Conservation (phyloP, 2,329 filamentous ascomycete genomes). For the Aspergillus persii region DNA sequence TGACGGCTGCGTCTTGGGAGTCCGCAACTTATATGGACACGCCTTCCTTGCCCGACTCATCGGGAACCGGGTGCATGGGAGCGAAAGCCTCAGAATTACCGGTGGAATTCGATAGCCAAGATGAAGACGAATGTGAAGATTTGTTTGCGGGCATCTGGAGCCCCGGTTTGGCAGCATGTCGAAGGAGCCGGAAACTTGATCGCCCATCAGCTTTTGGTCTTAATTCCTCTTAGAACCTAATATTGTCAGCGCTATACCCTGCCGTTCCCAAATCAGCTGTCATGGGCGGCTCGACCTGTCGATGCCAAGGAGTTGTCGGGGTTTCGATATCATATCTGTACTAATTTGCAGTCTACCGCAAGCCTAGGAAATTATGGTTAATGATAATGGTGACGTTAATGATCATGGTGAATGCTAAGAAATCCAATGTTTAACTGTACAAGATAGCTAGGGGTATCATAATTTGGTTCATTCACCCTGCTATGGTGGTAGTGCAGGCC, state of each 20-base stretch:
- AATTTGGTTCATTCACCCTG: not conserved
- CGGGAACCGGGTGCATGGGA: conserved; percentile 2
- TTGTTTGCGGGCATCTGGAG: conserved; percentile 63
- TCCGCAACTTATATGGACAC: conserved; percentile 18
- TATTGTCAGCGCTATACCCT: not conserved
- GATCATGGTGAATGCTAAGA: not conserved
- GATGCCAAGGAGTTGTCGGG: not conserved
- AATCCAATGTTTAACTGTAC: not conserved
- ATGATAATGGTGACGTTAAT: not conserved
- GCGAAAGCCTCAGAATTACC: conserved; percentile 26
- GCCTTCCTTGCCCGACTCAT: not conserved
- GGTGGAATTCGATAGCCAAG: conserved; percentile 63
- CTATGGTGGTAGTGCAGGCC: not conserved
- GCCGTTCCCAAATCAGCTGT: too few relatives aligned
- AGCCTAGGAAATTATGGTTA: not conserved
- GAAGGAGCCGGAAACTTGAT: conserved; percentile 42
- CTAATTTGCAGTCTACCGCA: not conserved
- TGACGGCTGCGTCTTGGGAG: conserved; percentile 54
- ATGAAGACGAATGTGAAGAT: conserved; percentile 67
- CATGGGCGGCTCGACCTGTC: not conserved
- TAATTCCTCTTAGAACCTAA: conserved; percentile 9
- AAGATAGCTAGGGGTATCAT: not conserved
- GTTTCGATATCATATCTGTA: not conserved
- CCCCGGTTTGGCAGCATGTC: conserved; percentile 49
- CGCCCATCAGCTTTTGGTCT: conserved; percentile 25